Evolutionary conservation across 306 rosid genomes (phyloP).

Genomic region (Cyamopsis tetragonoloba): DNA sequence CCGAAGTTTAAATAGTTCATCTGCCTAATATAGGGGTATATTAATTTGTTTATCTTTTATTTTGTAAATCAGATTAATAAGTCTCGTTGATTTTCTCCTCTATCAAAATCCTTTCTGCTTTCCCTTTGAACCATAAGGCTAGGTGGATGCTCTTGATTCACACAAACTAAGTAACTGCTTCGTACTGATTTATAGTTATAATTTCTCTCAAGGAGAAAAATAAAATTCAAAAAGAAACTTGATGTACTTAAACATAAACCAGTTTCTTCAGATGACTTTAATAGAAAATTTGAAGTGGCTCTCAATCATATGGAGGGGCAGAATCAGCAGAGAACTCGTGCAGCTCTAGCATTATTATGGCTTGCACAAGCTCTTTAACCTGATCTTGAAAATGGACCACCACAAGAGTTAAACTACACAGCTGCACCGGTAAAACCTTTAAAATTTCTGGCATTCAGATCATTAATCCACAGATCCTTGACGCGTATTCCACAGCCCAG

Average conservation of each 20-base stretch:
- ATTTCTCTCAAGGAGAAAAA: not conserved
- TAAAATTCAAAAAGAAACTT: not conserved
- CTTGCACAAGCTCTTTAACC: not conserved
- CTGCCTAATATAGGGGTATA: too few species aligned
- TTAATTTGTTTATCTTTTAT: too few species aligned
- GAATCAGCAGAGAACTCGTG: not conserved
- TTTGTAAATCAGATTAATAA: too few species aligned
- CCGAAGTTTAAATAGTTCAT: too few species aligned
- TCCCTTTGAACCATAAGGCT: too few species aligned
- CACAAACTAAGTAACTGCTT: not conserved
- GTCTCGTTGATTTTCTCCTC: too few species aligned
- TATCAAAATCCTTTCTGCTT: too few species aligned
- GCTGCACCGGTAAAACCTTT: not conserved
- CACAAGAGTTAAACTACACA: not conserved
- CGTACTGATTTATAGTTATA: not conserved
- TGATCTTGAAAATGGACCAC: not conserved
- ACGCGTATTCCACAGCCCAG: not conserved
- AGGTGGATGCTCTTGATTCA: too few species aligned
- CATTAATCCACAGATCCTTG: not conserved
- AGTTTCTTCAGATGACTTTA: not conserved
- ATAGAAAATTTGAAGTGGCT: not conserved
- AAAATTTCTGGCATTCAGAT: not conserved
- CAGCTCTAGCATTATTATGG: not conserved
- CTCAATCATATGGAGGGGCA: not conserved
- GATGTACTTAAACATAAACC: not conserved